Conservation (phyloP, 495 filamentous ascomycete genomes). For the Aspergillus nidulans region DNA sequence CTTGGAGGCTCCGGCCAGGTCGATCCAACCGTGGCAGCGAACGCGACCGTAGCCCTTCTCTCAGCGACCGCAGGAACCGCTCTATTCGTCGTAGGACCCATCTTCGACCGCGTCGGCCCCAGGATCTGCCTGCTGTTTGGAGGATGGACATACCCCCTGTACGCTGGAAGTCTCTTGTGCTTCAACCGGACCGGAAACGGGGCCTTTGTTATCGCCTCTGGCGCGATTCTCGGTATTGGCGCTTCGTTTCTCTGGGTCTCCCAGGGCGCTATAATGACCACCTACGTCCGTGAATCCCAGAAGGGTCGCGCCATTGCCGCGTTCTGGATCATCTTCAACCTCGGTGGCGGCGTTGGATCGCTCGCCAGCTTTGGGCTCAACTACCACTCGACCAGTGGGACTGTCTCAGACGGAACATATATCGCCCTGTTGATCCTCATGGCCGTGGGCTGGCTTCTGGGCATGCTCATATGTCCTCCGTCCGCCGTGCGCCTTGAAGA, state of each 20-base stretch:
- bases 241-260: conserved; percentile 51
- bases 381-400: conserved; percentile 25
- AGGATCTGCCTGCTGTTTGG: conserved; percentile 37
- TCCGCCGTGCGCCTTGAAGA: no score
- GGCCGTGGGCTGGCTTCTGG: conserved; percentile 27
- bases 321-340: conserved; percentile 51
- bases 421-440: conserved; percentile 45
- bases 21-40: conserved; percentile 39
- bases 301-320: conserved; percentile 48
- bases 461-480: no score
- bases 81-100: conserved; percentile 39
- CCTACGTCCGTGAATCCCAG: conserved; percentile 44
- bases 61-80: conserved; percentile 40
- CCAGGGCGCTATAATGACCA: conserved; percentile 55
- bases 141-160: conserved; percentile 42
- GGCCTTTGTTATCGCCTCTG: conserved; percentile 70
- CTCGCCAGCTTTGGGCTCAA: conserved; percentile 48
- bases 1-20: conserved; percentile 54
- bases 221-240: conserved; percentile 47
- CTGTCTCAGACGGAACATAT: conserved; percentile 36
- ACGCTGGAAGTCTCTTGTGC: conserved; percentile 37
- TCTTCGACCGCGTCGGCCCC: conserved; percentile 39
- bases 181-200: conserved; percentile 55
- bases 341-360: conserved; percentile 35
- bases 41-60: no score